Base-by-base conservation (phyloP, 768 basidiomycete genomes). In the Podaxis sp. region DNA sequence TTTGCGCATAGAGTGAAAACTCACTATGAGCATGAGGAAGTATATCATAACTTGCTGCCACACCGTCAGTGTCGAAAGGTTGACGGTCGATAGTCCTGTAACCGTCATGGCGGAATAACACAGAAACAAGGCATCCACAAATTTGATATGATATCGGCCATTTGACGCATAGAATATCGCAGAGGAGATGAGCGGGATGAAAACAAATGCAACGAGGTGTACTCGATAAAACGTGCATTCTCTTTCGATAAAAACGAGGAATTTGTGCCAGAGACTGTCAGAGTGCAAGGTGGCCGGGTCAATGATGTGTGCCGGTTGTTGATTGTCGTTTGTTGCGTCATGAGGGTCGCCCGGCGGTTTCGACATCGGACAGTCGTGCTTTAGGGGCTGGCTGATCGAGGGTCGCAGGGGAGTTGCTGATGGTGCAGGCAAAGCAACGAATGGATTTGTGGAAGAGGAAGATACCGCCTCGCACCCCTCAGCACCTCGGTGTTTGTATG, bases 121-220 rank as follows among this genome's bases (percentile, higher is more conserved):
- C n/a, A 86, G 72, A 72, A 87, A 89, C 59, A 88, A 68, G 0
- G 80, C 75, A 68, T 89, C 86, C 59, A 87, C 57, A 67, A 79
- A 89, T 13, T 72, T 71, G 63, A 86, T 72, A 24, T 68, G 74
- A 64, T 76, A 84, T 15, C 73, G 75, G 0, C 84, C 89, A 73
- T 89, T 89, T 40, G 74, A 81, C 1, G 76, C 88, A 68, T 85
- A 91, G 74, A 91, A 87, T 36, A 93, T 84, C 3, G 75, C 85
- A 12, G 85, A 82, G 27, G 79, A 73, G 53, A 90, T 72, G 33
- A 91, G 77, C 2, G 90, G 90, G 7, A 84, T 72, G 61, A 88
- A 65, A 15, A 79, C 78, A 70, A 86, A 85, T 22, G 79, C 79
- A 27, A 75, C 58, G 9, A 86, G 70, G 53, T 85, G 84, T 6